A percentile compares a stretch with the other conserved stretches of the same genome.
Conservation (phyloP, 1,284 basidiomycete species). For the Xerocomus amazonicus region DNA sequence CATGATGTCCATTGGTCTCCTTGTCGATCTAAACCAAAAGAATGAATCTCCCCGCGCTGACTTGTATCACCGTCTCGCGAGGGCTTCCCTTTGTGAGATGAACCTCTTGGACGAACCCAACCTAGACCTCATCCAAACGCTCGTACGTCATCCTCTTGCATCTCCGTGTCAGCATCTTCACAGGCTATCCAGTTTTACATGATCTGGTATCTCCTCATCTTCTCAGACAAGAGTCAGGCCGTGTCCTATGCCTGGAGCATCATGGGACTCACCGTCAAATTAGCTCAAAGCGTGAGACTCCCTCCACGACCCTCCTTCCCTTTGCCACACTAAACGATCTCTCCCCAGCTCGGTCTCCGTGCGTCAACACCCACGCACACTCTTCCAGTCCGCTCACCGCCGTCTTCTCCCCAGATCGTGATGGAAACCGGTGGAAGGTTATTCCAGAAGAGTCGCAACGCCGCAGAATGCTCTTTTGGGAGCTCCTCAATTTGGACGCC, state of each 20-base stretch:
- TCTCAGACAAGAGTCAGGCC: conserved; percentile 63
- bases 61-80: conserved; percentile 61
- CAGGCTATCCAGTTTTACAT: conserved; percentile 54
- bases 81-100: conserved; percentile 66
- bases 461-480: conserved; percentile 70
- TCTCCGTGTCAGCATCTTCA: conserved; percentile 12
- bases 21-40: conserved; percentile 56
- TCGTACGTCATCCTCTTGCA: conserved; percentile 42
- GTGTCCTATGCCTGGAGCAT: conserved; percentile 67
- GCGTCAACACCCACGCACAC: conserved; percentile 27
- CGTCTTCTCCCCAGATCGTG: conserved; percentile 51
- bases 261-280: conserved; percentile 58
- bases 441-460: conserved; percentile 67
- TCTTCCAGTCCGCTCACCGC: conserved; percentile 21
- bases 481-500: conserved; percentile 69
- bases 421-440: conserved; percentile 61
- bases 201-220: conserved; percentile 68
- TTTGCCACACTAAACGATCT: conserved; percentile 2
- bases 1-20: conserved; percentile 63
- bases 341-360: conserved; percentile 52
- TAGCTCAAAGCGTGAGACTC: conserved; percentile 55
- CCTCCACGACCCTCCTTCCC: background rate
- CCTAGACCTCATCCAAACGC: conserved; percentile 59
- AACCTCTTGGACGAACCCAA: conserved; percentile 68
- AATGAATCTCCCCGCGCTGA: conserved; percentile 56